A percentile compares a stretch with the other conserved stretches of the same genome.
Evolutionary conservation across 805 yeast species (phyloP).

Genomic region (Blastobotrys terrestris): DNA sequence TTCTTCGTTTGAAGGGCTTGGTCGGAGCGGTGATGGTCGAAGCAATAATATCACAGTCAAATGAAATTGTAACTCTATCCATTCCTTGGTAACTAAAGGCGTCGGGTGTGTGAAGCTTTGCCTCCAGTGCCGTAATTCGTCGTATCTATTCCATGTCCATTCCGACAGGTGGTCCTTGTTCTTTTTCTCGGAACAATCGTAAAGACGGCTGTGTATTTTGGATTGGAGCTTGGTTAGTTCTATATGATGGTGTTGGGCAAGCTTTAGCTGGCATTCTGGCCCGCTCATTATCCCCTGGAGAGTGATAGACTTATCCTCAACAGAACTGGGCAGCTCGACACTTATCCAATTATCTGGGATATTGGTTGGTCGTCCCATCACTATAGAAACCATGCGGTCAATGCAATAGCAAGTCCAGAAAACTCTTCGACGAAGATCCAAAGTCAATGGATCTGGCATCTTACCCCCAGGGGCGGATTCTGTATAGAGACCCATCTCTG

Average conservation of each 20-base stretch:
- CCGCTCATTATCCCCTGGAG: not conserved
- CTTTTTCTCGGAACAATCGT: not conserved
- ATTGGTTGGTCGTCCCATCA: slow-evolving; percentile 4
- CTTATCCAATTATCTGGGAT: slow-evolving; percentile 4
- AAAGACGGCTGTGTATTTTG: slow-evolving; percentile 2
- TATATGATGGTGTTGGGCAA: slow-evolving; percentile 2
- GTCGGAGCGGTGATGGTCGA: slow-evolving; percentile 5
- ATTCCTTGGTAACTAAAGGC: slow-evolving; percentile 5
- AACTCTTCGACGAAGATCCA: slow-evolving; percentile 4
- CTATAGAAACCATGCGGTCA: slow-evolving; percentile 4
- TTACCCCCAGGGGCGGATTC: slow-evolving; percentile 1
- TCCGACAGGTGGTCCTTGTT: not conserved
- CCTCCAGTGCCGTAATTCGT: slow-evolving; percentile 5
- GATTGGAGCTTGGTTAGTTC: slow-evolving; percentile 3
- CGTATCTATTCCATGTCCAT: slow-evolving; percentile 6
- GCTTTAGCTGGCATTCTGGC: slow-evolving; percentile 4
- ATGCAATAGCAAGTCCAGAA: slow-evolving; percentile 8
- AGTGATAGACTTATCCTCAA: slow-evolving; percentile 2
- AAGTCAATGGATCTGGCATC: slow-evolving; percentile 1
- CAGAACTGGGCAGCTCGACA: not conserved
- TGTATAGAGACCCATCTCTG: slow-evolving; percentile 6
- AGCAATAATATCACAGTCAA: not conserved
- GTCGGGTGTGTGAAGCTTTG: slow-evolving; percentile 1
- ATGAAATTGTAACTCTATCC: slow-evolving; percentile 7
- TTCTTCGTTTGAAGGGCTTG: slow-evolving; percentile 1